A percentile compares a stretch with the other conserved stretches of the same genome.
Conservation (phyloP, 495 filamentous ascomycete species). For the Hypomontagnella submonticulosa region DNA sequence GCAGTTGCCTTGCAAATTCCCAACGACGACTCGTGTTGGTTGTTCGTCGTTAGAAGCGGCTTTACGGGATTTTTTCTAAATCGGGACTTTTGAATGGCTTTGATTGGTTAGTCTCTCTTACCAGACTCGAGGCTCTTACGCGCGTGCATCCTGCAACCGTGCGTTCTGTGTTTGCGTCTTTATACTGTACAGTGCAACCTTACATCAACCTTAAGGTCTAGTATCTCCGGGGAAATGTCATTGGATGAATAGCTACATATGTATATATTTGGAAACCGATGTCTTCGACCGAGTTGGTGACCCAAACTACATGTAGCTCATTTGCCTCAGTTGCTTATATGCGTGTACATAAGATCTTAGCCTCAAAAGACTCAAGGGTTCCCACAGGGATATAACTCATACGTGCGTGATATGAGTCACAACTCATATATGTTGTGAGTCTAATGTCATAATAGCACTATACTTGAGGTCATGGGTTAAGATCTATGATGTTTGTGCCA, state of each 20-base stretch:
- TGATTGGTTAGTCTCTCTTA: constrained; percentile 12
- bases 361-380: too few relatives aligned
- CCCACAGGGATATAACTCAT: too few relatives aligned
- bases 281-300: background rate
- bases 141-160: background rate
- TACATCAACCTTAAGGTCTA: background rate
- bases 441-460: too few relatives aligned
- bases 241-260: background rate
- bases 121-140: constrained; percentile 4
- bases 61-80: constrained; percentile 15
- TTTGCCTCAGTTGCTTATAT: too few relatives aligned
- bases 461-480: too few relatives aligned
- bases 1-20: background rate
- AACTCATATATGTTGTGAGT: too few relatives aligned
- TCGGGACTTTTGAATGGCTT: constrained; percentile 10
- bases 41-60: constrained; percentile 8
- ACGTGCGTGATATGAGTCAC: too few relatives aligned
- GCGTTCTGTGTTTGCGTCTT: background rate
- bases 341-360: too few relatives aligned
- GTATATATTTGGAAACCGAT: constrained; percentile 1
- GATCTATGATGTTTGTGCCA: too few relatives aligned
- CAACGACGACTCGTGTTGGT: background rate
- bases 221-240: background rate
- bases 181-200: background rate
- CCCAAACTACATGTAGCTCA: background rate